A percentile compares a stretch with the other conserved stretches of the same genome.
phyloP scores from a whole-genome alignment of 176 grass and related monocot genomes.

The Oryza australiensis region DNA sequence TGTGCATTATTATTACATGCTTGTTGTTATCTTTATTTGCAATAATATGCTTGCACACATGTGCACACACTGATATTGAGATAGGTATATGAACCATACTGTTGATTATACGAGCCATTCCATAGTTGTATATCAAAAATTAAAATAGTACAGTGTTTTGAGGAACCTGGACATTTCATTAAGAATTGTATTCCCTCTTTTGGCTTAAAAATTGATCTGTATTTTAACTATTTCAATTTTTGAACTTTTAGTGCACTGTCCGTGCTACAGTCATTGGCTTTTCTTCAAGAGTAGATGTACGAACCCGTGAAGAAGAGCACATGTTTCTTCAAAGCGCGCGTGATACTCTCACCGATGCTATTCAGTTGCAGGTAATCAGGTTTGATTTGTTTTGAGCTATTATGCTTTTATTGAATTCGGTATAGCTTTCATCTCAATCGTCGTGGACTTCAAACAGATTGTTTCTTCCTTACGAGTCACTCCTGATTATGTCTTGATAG shows the following conservation, averaged over 20 bases:
- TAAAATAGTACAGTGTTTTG: not conserved
- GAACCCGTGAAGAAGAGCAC: slow-evolving; percentile 42
- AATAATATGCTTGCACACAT: not conserved
- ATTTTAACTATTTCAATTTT: slow-evolving; percentile 34
- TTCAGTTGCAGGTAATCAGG: slow-evolving; percentile 78
- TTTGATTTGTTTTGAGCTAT: slow-evolving; percentile 21
- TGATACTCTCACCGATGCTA: slow-evolving; percentile 67
- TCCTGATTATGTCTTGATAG: slow-evolving; percentile 72
- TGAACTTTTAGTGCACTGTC: slow-evolving; percentile 72
- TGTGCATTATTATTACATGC: not conserved
- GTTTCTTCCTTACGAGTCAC: slow-evolving; percentile 81
- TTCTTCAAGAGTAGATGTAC: slow-evolving; percentile 35
- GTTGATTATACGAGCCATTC: slow-evolving; percentile 2
- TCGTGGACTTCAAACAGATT: slow-evolving; percentile 53
- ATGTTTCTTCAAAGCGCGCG: slow-evolving; percentile 44
- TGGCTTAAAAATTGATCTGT: slow-evolving; percentile 14
- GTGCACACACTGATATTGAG: not conserved
- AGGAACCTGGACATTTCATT: slow-evolving; percentile 2
- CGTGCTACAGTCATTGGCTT: slow-evolving; percentile 65
- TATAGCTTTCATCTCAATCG: slow-evolving; percentile 31
- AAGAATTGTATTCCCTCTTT: slow-evolving; percentile 13
- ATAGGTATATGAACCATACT: not conserved
- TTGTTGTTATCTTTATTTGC: slow-evolving; percentile 16
- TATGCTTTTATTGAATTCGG: slow-evolving; percentile 7
- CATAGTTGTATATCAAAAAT: not conserved